Evolutionary conservation across 2,329 filamentous ascomycete species (phyloP).

Genomic region (Byssothecium circinans): DNA sequence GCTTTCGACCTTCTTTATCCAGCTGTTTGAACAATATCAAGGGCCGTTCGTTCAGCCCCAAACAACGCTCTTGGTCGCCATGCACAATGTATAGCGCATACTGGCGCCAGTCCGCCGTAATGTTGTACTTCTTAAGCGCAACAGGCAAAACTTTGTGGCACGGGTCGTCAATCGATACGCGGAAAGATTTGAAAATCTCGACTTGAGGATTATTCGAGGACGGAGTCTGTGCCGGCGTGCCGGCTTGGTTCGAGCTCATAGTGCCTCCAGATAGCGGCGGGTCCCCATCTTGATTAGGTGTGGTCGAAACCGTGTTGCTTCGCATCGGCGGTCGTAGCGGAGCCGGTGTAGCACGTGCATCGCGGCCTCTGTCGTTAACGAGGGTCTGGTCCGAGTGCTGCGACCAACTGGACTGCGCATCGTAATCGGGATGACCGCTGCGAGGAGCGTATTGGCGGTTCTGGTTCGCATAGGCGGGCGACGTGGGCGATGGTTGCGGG

Average conservation of each 20-base stretch:
- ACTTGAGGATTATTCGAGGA: conserved; percentile 60
- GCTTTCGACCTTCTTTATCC: conserved; percentile 95
- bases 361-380: conserved; percentile 33
- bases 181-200: conserved; percentile 98
- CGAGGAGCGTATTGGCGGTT: conserved; percentile 36
- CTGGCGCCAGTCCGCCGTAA: conserved; percentile 95
- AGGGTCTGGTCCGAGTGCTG: conserved; percentile 31
- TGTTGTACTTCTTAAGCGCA: conserved; percentile 96
- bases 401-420: conserved; percentile 32
- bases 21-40: conserved; percentile 96
- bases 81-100: conserved; percentile 98
- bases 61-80: conserved; percentile 93
- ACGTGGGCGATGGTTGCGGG: conserved; percentile 53
- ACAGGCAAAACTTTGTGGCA: conserved; percentile 97
- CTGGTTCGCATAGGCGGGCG: conserved; percentile 48
- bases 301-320: conserved; percentile 26
- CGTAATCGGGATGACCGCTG: conserved; percentile 34
- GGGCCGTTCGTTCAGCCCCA: conserved; percentile 89
- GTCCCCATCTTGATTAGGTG: conserved; percentile 37
- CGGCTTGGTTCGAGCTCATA: conserved; percentile 21
- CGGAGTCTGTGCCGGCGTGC: conserved; percentile 21
- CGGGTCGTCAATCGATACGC: conserved; percentile 95
- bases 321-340: conserved; percentile 36
- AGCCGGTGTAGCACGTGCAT: conserved; percentile 35
- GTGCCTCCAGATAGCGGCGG: conserved; percentile 42